Percentiles rank a stretch among this genome's conserved stretches.
phyloP scores from a whole-genome alignment of 139 green algal species.

The Picochlorum sp. region DNA sequence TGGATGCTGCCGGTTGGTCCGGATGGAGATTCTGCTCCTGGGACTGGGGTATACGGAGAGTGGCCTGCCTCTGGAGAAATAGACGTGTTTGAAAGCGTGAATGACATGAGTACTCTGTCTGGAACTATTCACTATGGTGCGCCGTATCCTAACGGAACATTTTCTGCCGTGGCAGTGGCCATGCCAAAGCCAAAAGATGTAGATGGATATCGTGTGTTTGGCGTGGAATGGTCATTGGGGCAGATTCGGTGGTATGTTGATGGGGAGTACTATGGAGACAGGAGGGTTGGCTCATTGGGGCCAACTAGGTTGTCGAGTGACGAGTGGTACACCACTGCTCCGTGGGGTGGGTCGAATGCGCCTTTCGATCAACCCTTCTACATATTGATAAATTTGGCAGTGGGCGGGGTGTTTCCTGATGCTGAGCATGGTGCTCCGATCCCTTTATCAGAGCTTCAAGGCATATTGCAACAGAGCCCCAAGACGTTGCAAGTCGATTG shows the following conservation, averaged over 20 bases:
- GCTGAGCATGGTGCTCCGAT: neutral
- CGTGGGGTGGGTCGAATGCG: neutral
- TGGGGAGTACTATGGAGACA: neutral
- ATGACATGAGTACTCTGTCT: neutral
- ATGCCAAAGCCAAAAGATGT: too few species aligned
- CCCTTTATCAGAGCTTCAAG: neutral
- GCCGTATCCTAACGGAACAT: neutral
- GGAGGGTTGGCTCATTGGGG: neutral
- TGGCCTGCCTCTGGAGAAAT: conserved; percentile 19
- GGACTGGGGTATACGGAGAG: conserved; percentile 6
- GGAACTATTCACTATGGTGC: conserved; percentile 6
- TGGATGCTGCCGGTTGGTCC: conserved; percentile 12
- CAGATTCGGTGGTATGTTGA: conserved; percentile 4
- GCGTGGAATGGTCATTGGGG: conserved; percentile 4
- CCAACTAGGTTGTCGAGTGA: neutral
- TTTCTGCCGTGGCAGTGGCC: too few species aligned
- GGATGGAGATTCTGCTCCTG: neutral
- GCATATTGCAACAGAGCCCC: neutral
- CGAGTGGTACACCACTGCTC: neutral
- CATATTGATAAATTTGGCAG: conserved; percentile 33
- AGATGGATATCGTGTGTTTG: neutral
- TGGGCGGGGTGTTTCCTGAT: conserved; percentile 21
- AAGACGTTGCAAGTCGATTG: conserved; percentile 26
- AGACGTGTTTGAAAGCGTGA: conserved; percentile 13
- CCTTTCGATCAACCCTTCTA: conserved; percentile 36